These are phyloP conservation scores for Aureobasidium musti DNA, from an alignment of 2,329 filamentous ascomycete genomes.

Conservation along the genomic window DNA sequence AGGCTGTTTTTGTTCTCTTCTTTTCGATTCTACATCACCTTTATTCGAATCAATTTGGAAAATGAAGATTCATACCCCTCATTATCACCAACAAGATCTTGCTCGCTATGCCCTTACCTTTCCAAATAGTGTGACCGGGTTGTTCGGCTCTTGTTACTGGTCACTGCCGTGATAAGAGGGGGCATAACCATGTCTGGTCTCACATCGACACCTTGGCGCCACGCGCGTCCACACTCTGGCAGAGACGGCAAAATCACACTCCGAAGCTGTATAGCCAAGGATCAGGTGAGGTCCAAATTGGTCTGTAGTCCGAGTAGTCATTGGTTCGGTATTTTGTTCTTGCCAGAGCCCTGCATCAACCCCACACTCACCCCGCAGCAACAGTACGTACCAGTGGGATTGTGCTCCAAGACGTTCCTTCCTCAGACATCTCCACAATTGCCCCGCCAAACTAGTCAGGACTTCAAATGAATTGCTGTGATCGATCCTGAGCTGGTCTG, in stretches of 20 bases:
- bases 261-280: constrained; percentile 9
- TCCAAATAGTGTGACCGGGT: not conserved
- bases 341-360: constrained; percentile 17
- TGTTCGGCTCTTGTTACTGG: not conserved
- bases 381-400: constrained; percentile 15
- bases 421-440: constrained; percentile 3
- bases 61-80: not conserved
- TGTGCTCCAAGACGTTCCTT: not conserved
- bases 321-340: constrained; percentile 7
- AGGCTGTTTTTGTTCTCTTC: constrained; percentile 2
- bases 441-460: constrained; percentile 23
- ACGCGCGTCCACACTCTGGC: not conserved
- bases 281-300: constrained; percentile 19
- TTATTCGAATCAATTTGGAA: constrained; percentile 7
- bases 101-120: not conserved
- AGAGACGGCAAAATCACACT: constrained; percentile 16
- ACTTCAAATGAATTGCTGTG: not conserved
- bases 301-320: not conserved
- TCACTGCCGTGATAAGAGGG: not conserved
- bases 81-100: not conserved
- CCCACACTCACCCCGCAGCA: constrained; percentile 20
- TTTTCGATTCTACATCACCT: not conserved
- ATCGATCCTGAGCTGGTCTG: not conserved
- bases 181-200: not conserved
- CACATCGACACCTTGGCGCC: constrained; percentile 14